These are phyloP conservation scores for Nemania sp. DNA, from an alignment of 2,329 filamentous ascomycete genomes.

Conservation along the genomic window DNA sequence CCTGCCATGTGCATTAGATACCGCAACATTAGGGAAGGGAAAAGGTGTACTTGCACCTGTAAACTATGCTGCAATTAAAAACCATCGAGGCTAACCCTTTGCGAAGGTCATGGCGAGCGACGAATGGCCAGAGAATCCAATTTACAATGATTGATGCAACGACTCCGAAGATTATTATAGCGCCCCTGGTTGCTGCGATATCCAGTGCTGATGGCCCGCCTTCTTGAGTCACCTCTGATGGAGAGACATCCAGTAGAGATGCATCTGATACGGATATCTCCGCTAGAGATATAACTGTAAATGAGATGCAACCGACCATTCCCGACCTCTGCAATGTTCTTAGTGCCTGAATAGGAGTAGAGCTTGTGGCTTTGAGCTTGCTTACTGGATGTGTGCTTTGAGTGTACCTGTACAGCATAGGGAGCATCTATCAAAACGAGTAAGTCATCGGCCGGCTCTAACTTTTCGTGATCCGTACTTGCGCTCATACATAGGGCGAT, in stretches of 20 bases:
- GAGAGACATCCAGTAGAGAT: slow-evolving; percentile 58
- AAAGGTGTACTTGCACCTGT: slow-evolving; percentile 57
- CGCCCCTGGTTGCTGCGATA: slow-evolving; percentile 61
- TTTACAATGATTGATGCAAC: slow-evolving; percentile 66
- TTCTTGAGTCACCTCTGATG: slow-evolving; percentile 54
- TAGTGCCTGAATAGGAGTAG: slow-evolving; percentile 15
- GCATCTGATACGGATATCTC: slow-evolving; percentile 47
- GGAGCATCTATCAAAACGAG: slow-evolving; percentile 59
- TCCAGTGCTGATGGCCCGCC: slow-evolving; percentile 52
- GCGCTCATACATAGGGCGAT: not conserved
- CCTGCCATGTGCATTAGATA: slow-evolving; percentile 46
- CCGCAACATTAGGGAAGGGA: not conserved
- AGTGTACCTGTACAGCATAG: slow-evolving; percentile 68
- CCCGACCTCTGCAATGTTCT: slow-evolving; percentile 60
- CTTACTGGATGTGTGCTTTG: slow-evolving; percentile 65
- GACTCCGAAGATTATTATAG: slow-evolving; percentile 66
- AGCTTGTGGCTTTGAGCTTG: not conserved
- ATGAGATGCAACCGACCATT: slow-evolving; percentile 68
- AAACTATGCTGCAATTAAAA: slow-evolving; percentile 68
- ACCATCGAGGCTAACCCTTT: slow-evolving; percentile 68
- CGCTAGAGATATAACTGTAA: slow-evolving; percentile 65
- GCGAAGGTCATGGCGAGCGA: slow-evolving; percentile 69
- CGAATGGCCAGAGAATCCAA: slow-evolving; percentile 71
- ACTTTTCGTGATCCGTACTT: no score
- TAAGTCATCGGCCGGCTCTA: slow-evolving; percentile 12